These are phyloP conservation scores for Alternaria sp. DNA, from an alignment of 2,329 filamentous ascomycete genomes.

Conservation along the genomic window DNA sequence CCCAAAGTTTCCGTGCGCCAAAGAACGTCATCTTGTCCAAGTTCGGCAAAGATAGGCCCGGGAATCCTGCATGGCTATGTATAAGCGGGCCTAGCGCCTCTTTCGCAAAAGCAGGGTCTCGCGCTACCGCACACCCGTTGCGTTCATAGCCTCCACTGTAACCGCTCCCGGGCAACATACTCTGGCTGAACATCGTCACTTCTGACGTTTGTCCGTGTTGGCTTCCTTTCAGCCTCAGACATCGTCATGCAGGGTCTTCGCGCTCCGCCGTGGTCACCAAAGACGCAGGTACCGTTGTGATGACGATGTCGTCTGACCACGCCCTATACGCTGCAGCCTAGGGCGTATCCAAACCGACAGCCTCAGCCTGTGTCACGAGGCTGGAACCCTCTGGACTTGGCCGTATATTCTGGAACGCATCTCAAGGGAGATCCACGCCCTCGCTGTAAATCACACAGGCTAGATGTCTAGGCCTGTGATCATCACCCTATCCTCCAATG, in stretches of 20 bases:
- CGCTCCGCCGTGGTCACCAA: conserved; percentile 2
- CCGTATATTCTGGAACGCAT: background rate
- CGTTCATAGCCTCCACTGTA: conserved; percentile 19
- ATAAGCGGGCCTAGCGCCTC: conserved; percentile 8
- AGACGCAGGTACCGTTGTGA: conserved; percentile 27
- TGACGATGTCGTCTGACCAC: conserved; percentile 16
- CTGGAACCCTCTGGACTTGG: background rate
- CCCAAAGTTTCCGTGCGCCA: conserved; percentile 18
- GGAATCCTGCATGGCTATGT: conserved; percentile 5
- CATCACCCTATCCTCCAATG: background rate
- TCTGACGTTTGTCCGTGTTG: conserved; percentile 26
- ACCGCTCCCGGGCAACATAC: conserved; percentile 12
- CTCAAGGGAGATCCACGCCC: background rate
- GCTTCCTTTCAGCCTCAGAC: conserved; percentile 22
- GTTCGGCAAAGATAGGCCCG: conserved; percentile 17
- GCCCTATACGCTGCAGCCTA: background rate
- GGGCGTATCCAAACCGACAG: background rate
- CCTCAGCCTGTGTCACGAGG: background rate
- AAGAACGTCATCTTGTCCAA: conserved; percentile 25
- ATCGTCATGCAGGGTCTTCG: conserved; percentile 8
- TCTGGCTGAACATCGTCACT: conserved; percentile 28
- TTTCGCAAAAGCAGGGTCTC: conserved; percentile 26
- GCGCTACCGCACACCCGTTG: conserved; percentile 20
- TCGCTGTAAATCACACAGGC: background rate
- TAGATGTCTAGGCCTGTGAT: background rate